Base-by-base conservation (phyloP, 257 asterid genomes). In the Vinca minor region DNA sequence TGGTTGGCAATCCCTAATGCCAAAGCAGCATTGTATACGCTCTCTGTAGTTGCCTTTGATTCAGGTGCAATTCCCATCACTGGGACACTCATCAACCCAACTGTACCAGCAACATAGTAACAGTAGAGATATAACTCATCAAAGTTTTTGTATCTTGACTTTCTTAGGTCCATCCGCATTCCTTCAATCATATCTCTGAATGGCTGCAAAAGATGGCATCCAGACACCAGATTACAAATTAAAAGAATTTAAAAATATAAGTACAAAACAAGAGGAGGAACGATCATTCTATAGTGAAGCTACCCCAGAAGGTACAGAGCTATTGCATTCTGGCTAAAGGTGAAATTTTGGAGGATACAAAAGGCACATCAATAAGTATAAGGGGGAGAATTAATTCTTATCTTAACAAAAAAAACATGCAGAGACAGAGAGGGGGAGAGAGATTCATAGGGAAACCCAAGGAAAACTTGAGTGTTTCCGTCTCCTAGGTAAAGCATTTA, bases 171-270 rank as follows among this genome's bases (percentile, higher is more conserved):
- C 88, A 83, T 77, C 63, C 97, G 80, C 99, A 93, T 93, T 74
- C 99, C 99, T 64, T 89, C 99, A 44, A 93, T 85, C 99, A 93
- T 89, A 62, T 93, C 99, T 72, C 95, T 81, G 60, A 93, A 93
- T 26, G 97, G 99, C 99, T 93, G 87, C 83, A 76, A 65, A 54
- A 29, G 20, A 36, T 67, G 47, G 46, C 23, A 20, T n/a, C 48
- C 41, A 20, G 48, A 32, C n/a, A n/a, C n/a, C n/a, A n/a, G 12
- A 59, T 66, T 29, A 34, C 23, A 2, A 42, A 4, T n/a, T 23
- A 50, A 32, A 46, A 47, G 59, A 7, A 34, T 35, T 50, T 21
- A n/a, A n/a, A n/a, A n/a, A n/a, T n/a, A n/a, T n/a, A n/a, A n/a
- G n/a, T n/a, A n/a, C n/a, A n/a, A n/a, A n/a, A n/a, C n/a, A n/a